Base-by-base conservation (phyloP, 179 eudicot species). In the Actinidia chinensis region DNA sequence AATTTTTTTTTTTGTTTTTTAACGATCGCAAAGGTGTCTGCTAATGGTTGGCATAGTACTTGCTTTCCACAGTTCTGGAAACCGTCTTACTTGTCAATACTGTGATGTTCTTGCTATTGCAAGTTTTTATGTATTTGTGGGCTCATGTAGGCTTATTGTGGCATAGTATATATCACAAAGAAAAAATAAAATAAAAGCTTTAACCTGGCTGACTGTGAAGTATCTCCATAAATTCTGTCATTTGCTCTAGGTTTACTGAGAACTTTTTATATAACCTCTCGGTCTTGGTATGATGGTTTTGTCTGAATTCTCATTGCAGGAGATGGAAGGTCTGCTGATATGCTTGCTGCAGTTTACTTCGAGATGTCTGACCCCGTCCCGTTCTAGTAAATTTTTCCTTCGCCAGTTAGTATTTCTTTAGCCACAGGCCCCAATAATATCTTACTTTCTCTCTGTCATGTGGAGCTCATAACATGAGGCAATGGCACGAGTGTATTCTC, bases 301-400 rank as follows among this genome's bases (percentile, higher is more conserved):
- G 12, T 54, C 25, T 36, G 77, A 40, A 78, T 81, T 64, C 78
- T 58, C 47, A 76, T 74, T 82, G 79, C 90, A 93, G 99, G 99
- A 96, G 83, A 96, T 96, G 99, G 96, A 93, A 84, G 97, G 51
- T 95, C 98, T 22, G 93, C 99, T 81, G 99, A 95, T 93, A 92
- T 95, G 80, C 97, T 93, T 80, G 98, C 99, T 75, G 99, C 98
- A 9, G 99, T 98, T 79, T 83, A 93, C 78, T 90, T 95, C 70
- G 99, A 95, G 84, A 87, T 93, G 86, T 90, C 99, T 66, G 97
- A 93, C 69, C 99, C 99, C n/a, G 23, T 78, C 92, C 71, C 99
- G 93, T 74, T 89, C 97, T 51, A 89, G 89, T 85, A 95, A 84
- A 88, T 95, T 82, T 88, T 95, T 88, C 83, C 89, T 95, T 85